phyloP scores from a whole-genome alignment of 495 filamentous ascomycete species.

The Pseudoneurospora amorphoporcata region DNA sequence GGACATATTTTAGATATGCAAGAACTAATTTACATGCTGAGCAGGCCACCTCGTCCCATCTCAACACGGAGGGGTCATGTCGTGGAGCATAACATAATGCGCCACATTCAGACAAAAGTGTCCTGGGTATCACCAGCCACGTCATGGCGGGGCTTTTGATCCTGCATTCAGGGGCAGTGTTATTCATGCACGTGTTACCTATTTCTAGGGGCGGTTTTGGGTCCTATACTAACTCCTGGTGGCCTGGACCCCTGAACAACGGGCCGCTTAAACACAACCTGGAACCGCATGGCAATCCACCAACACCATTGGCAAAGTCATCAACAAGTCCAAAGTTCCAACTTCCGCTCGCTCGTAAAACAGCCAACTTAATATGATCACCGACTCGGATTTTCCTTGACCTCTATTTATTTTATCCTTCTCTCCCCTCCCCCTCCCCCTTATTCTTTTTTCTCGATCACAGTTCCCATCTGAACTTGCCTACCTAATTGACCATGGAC shows the following conservation, averaged over 20 bases:
- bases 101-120: not conserved
- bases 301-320: not conserved
- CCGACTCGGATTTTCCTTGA: not conserved
- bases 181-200: not conserved
- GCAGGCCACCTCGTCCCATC: not conserved
- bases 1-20: no score
- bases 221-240: not conserved
- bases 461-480: not conserved
- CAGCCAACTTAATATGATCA: not conserved
- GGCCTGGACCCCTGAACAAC: not conserved
- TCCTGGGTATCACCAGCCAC: not conserved
- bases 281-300: not conserved
- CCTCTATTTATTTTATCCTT: not conserved
- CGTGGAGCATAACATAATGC: not conserved
- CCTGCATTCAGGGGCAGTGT: not conserved
- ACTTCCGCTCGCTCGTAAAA: not conserved
- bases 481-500: slow-evolving; percentile 32
- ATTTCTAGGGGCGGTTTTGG: not conserved
- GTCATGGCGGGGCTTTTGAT: not conserved
- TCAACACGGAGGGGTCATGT: not conserved
- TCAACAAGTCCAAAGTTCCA: not conserved
- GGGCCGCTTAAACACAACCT: not conserved
- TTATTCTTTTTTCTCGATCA: not conserved
- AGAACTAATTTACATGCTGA: not conserved
- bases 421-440: not conserved